Conservation (phyloP, 1,284 basidiomycete species). For the Porphyrellus sp. region DNA sequence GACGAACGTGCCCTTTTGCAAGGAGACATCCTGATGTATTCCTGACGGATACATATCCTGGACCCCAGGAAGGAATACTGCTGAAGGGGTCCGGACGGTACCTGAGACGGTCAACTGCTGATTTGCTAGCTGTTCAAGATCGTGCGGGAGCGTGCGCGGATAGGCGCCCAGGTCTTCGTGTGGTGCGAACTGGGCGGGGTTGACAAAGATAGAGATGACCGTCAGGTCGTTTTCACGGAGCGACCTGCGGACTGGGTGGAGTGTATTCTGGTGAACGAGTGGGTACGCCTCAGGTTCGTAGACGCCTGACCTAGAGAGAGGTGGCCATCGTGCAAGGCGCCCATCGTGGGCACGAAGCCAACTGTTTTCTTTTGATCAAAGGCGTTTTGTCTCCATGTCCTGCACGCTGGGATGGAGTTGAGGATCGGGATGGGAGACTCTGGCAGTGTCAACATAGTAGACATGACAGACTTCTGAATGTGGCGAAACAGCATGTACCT, state of each 20-base stretch:
- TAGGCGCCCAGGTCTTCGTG: slow-evolving; percentile 92
- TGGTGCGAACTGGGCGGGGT: slow-evolving; percentile 96
- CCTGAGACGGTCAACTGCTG: slow-evolving; percentile 28
- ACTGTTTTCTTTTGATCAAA: slow-evolving; percentile 65
- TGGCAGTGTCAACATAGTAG: slow-evolving; percentile 35
- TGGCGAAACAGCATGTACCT: not conserved
- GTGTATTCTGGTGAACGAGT: not conserved
- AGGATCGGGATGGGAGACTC: slow-evolving; percentile 72
- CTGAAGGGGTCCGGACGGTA: slow-evolving; percentile 47
- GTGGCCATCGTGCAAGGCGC: slow-evolving; percentile 92
- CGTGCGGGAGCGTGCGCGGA: slow-evolving; percentile 76
- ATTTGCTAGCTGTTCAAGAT: slow-evolving; percentile 53
- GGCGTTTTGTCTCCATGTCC: slow-evolving; percentile 74
- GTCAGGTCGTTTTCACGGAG: slow-evolving; percentile 82
- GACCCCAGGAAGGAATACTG: slow-evolving; percentile 77
- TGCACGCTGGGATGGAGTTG: slow-evolving; percentile 63
- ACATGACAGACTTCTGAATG: slow-evolving; percentile 11
- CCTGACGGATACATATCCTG: slow-evolving; percentile 88
- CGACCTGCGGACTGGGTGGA: slow-evolving; percentile 59
- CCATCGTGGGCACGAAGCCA: slow-evolving; percentile 97
- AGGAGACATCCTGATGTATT: slow-evolving; percentile 72
- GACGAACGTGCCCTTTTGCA: slow-evolving; percentile 87
- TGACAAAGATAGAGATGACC: slow-evolving; percentile 94
- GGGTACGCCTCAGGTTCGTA: not conserved
- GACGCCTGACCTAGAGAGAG: slow-evolving; percentile 71